Evolutionary conservation across 495 filamentous ascomycete species (phyloP).

Genomic region (Neurospora sp.): DNA sequence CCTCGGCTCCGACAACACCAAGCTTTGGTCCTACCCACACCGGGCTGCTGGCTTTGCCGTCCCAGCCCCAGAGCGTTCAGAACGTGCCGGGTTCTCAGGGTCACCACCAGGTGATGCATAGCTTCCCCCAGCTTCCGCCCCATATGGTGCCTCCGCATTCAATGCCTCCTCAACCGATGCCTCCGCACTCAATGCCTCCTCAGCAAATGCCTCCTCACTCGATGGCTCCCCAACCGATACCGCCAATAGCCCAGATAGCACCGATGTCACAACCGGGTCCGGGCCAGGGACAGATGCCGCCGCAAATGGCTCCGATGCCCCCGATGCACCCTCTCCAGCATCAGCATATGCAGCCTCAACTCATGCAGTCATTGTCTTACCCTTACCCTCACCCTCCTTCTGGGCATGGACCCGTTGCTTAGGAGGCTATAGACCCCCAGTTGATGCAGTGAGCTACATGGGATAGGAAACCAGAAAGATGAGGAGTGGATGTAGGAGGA

Average conservation of each 20-base stretch:
- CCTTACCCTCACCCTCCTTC: not conserved
- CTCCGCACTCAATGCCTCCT: not conserved
- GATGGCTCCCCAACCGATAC: not conserved
- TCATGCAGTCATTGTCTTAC: not conserved
- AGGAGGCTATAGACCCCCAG: not conserved
- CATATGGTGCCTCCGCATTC: not conserved
- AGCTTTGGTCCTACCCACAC: slow-evolving; percentile 2
- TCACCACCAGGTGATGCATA: not conserved
- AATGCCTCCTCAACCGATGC: not conserved
- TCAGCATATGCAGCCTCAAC: not conserved
- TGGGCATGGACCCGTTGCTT: not conserved
- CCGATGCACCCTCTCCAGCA: not conserved
- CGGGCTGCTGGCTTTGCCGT: slow-evolving; percentile 6
- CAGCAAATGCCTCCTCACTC: not conserved
- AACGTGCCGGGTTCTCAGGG: not conserved
- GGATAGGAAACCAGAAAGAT: not conserved
- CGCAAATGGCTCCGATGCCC: not conserved
- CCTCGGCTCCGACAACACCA: slow-evolving; percentile 11
- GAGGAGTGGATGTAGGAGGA: not conserved
- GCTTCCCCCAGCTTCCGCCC: not conserved
- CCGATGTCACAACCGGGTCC: not conserved
- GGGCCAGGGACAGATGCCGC: not conserved
- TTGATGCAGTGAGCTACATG: not conserved
- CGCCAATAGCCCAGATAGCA: not conserved
- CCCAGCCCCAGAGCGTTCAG: not conserved